Evolutionary conservation across 345 rosid genomes (phyloP).

Genomic region (Gossypium bickii): DNA sequence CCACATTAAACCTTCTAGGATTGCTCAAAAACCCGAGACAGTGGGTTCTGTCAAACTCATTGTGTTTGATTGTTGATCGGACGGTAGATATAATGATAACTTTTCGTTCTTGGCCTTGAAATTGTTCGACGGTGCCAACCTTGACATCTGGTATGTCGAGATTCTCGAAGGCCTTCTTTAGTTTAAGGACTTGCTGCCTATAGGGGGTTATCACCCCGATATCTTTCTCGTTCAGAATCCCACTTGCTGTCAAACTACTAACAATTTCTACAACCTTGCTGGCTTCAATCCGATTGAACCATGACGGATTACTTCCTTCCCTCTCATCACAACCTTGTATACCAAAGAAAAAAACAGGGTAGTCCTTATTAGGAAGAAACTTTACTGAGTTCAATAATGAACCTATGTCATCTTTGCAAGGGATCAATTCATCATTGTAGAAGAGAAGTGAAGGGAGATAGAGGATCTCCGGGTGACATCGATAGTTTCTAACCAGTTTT

Average conservation of each 20-base stretch:
- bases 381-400: conserved; percentile 34
- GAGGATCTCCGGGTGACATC: conserved; percentile 80
- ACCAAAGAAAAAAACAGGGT: conserved; percentile 80
- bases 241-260: conserved; percentile 43
- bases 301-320: conserved; percentile 89
- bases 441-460: conserved; percentile 77
- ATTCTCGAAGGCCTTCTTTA: conserved; percentile 62
- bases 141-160: conserved; percentile 58
- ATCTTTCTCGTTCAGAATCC: conserved; percentile 48
- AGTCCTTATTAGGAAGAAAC: conserved; percentile 60
- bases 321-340: conserved; percentile 97
- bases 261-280: conserved; percentile 76
- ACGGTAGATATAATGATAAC: conserved; percentile 84
- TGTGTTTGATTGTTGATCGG: conserved; percentile 78
- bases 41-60: conserved; percentile 59
- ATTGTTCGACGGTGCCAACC: conserved; percentile 95
- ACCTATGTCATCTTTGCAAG: conserved; percentile 62
- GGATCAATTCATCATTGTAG: conserved; percentile 68
- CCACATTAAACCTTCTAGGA: conserved; percentile 84
- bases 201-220: conserved; percentile 90
- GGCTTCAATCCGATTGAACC: conserved; percentile 89
- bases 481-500: conserved; percentile 68
- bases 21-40: conserved; percentile 80
- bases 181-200: conserved; percentile 79
- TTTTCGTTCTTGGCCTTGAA: conserved; percentile 88